These are phyloP conservation scores for Neurospora tetrasperma DNA, from an alignment of 495 filamentous ascomycete species.

Conservation along the genomic window DNA sequence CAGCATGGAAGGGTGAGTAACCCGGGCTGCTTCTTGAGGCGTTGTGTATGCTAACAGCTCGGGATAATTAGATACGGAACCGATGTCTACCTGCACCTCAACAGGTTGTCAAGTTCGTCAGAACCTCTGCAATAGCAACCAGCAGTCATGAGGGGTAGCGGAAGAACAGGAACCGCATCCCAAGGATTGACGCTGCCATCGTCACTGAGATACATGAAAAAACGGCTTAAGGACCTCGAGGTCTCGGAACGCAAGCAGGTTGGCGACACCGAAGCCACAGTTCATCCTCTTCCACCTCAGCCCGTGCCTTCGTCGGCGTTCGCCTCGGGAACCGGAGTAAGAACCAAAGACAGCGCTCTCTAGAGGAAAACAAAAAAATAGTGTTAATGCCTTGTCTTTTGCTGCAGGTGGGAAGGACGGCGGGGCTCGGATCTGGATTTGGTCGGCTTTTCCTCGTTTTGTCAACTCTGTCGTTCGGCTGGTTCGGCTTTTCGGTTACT, in stretches of 20 bases:
- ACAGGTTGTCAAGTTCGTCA: slow-evolving; percentile 86
- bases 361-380: neutral
- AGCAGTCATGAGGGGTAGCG: slow-evolving; percentile 79
- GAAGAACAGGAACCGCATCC: slow-evolving; percentile 42
- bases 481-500: neutral
- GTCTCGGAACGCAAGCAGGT: slow-evolving; percentile 80
- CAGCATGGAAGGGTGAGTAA: slow-evolving; percentile 93
- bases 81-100: slow-evolving; percentile 95
- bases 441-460: neutral
- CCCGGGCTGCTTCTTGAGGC: neutral
- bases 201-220: slow-evolving; percentile 40
- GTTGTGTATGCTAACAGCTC: neutral
- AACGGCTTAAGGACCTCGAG: slow-evolving; percentile 50
- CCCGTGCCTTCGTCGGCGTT: neutral
- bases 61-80: slow-evolving; percentile 69
- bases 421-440: neutral
- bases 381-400: neutral
- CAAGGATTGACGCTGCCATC: slow-evolving; percentile 75
- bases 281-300: slow-evolving; percentile 25
- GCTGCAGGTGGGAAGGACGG: neutral
- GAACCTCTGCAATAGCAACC: slow-evolving; percentile 97
- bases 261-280: slow-evolving; percentile 66
- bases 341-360: neutral
- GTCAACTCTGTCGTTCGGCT: neutral
- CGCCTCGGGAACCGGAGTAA: neutral